phyloP scores from a whole-genome alignment of 2,329 filamentous ascomycete genomes.

The Fusarium sp. region DNA sequence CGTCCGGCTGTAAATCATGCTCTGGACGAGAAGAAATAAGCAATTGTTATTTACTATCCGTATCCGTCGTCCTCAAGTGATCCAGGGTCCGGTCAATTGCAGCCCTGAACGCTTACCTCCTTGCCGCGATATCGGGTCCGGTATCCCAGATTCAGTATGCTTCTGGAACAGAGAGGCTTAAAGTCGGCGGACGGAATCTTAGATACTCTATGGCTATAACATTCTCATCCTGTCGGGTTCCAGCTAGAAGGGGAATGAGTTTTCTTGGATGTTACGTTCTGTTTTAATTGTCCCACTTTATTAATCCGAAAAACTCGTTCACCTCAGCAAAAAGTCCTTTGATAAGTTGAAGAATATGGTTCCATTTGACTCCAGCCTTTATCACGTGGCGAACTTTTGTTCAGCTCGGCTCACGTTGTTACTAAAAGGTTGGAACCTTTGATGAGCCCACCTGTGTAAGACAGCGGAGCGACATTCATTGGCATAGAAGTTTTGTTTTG shows the following conservation, averaged over 20 bases:
- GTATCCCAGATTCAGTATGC: constrained; percentile 5
- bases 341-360: constrained; percentile 9
- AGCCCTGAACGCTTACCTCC: not conserved
- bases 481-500: not conserved
- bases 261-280: not conserved
- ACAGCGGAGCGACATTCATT: not conserved
- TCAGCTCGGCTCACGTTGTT: constrained; percentile 18
- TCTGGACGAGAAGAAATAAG: constrained; percentile 12
- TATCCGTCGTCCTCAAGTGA: constrained; percentile 4
- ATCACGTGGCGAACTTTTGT: constrained; percentile 40
- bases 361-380: constrained; percentile 20
- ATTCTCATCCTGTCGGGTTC: not conserved
- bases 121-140: constrained; percentile 6
- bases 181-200: not conserved
- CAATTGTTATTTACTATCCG: not conserved
- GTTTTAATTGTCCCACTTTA: constrained; percentile 15
- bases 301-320: constrained; percentile 1
- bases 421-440: constrained; percentile 35
- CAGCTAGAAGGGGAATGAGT: not conserved
- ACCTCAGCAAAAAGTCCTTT: constrained; percentile 32
- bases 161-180: constrained; percentile 18
- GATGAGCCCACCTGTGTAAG: constrained; percentile 23
- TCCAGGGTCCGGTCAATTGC: constrained; percentile 25
- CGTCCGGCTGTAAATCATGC: constrained; percentile 20
- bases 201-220: not conserved